Conservation (phyloP, 2,329 filamentous ascomycete species). For the Sclerotinia glacialis region DNA sequence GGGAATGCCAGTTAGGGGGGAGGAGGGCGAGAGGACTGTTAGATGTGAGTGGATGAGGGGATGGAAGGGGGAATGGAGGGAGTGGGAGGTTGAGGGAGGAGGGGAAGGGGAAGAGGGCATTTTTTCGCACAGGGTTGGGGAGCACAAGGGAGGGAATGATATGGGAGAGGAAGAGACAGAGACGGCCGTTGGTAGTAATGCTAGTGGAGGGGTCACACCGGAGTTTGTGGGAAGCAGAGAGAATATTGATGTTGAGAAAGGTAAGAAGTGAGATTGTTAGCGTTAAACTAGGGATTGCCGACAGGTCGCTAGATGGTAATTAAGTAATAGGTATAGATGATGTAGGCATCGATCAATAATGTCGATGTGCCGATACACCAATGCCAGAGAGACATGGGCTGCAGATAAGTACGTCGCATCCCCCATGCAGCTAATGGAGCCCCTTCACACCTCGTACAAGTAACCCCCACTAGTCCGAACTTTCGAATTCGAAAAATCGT, state of each 20-base stretch:
- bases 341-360: neutral
- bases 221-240: neutral
- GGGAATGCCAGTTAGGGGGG: neutral
- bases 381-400: too few species aligned
- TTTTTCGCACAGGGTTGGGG: neutral
- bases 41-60: conserved; percentile 18
- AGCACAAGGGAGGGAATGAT: neutral
- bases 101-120: conserved; percentile 10
- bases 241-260: conserved; percentile 2
- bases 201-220: neutral
- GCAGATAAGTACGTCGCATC: too few species aligned
- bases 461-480: too few species aligned
- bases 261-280: neutral
- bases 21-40: neutral
- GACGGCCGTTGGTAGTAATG: neutral
- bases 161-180: neutral
- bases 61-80: conserved; percentile 13
- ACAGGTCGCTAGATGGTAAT: neutral
- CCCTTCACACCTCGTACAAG: too few species aligned
- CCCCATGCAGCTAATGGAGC: too few species aligned
- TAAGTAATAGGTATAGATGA: neutral
- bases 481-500: too few species aligned
- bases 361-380: too few species aligned
- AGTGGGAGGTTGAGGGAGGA: conserved; percentile 9
- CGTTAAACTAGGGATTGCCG: too few species aligned